Percentiles rank a stretch among this genome's conserved stretches.
Conservation (phyloP, 768 basidiomycete genomes). For the Collybia mongolica region DNA sequence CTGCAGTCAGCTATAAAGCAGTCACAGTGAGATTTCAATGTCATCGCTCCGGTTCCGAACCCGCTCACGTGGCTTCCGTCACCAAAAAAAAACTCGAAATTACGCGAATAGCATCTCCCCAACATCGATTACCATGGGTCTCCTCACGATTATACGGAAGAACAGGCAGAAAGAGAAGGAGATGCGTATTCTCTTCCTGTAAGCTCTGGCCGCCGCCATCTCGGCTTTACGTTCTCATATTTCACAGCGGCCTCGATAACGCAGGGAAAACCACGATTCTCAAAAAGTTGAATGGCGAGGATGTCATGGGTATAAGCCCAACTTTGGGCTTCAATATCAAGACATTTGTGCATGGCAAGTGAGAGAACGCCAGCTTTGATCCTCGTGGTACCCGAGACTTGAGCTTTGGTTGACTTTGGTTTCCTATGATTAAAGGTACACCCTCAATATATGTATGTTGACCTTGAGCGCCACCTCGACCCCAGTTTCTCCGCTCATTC, state of each 20-base stretch:
- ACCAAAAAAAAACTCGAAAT: neutral
- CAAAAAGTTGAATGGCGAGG: slow-evolving; percentile 92
- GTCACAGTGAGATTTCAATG: neutral
- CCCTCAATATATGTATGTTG: slow-evolving; percentile 73
- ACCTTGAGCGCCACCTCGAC: neutral
- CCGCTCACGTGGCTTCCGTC: slow-evolving; percentile 3
- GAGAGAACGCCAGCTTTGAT: slow-evolving; percentile 30
- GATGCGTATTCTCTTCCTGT: slow-evolving; percentile 94
- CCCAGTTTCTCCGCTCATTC: neutral
- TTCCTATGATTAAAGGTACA: slow-evolving; percentile 47
- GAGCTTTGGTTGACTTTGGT: slow-evolving; percentile 14
- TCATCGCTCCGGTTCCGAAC: slow-evolving; percentile 6
- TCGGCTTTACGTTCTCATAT: slow-evolving; percentile 9
- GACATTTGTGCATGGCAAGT: slow-evolving; percentile 91
- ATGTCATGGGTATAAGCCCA: slow-evolving; percentile 84
- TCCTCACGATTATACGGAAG: slow-evolving; percentile 96
- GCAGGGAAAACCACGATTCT: slow-evolving; percentile 98
- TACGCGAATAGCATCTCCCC: neutral
- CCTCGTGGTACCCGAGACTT: slow-evolving; percentile 17
- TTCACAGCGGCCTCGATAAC: slow-evolving; percentile 88
- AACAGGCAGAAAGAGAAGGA: slow-evolving; percentile 94
- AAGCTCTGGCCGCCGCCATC: neutral
- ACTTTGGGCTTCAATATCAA: slow-evolving; percentile 99
- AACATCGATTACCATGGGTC: slow-evolving; percentile 60
- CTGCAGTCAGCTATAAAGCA: neutral